Evolutionary conservation across 768 basidiomycete genomes (phyloP).

Genomic region (Russula abietina): DNA sequence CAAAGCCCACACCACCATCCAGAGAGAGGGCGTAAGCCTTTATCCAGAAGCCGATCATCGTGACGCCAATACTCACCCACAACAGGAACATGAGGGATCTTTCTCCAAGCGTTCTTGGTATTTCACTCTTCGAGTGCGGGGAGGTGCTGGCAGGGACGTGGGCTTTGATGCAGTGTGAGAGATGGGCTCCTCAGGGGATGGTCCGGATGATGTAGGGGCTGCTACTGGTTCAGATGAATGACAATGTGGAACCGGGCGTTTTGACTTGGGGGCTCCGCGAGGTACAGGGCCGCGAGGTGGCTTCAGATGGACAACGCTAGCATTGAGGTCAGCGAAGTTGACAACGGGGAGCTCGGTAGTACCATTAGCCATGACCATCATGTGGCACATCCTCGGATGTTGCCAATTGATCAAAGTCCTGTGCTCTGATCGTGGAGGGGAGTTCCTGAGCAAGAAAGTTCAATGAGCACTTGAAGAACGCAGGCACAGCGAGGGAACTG

Average conservation of each 20-base stretch:
- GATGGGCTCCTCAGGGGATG: conserved; percentile 31
- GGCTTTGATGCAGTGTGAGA: conserved; percentile 36
- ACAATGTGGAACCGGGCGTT: conserved; percentile 33
- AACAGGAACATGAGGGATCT: conserved; percentile 85
- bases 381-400: conserved; percentile 55
- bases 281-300: conserved; percentile 29
- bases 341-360: conserved; percentile 69
- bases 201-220: conserved; percentile 25
- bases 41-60: conserved; percentile 83
- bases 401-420: too few species aligned
- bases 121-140: conserved; percentile 56
- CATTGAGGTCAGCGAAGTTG: conserved; percentile 60
- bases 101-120: conserved; percentile 76
- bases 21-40: conserved; percentile 73
- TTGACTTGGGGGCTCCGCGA: conserved; percentile 30
- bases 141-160: conserved; percentile 30
- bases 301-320: conserved; percentile 28
- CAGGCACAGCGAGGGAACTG: background rate
- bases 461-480: too few species aligned
- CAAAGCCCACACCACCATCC: conserved; percentile 83
- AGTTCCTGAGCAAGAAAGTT: too few species aligned
- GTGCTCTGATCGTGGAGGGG: too few species aligned
- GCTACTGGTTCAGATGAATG: conserved; percentile 27
- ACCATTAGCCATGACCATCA: conserved; percentile 48
- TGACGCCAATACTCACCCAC: conserved; percentile 95